Base-by-base conservation (phyloP, 257 asterid genomes). In the Solanum medicagineum region DNA sequence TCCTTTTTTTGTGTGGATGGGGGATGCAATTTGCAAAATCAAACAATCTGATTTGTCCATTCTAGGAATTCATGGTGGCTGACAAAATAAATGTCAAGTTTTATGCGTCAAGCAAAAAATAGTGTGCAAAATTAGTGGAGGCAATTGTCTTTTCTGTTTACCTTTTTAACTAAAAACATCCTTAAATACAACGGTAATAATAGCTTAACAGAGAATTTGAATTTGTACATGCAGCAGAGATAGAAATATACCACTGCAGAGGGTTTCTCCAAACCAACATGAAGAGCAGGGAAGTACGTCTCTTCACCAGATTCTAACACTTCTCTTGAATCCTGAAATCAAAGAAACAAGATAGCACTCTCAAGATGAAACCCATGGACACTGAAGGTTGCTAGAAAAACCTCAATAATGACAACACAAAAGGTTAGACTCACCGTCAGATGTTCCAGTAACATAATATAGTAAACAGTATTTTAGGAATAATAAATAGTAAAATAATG, bases 271-370 rank as follows among this genome's bases (percentile, higher is more conserved):
- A 85, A 75, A 83, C 98, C 99, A 89, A 97, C 93, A 63, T 86
- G 88, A 86, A 97, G 94, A 86, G 99, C 99, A 81, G 99, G 99
- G 85, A 89, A 97, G 89, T 92, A 94, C 26, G 95, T 97, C 89
- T 91, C 97, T 88, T 95, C 98, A 84, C 99, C 99, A 80, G 98
- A 94, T 90, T 90, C 98, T 56, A 93, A 85, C 80, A 85, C 90
- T 62, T 85, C 84, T 70, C 89, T 84, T 70, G 97, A 88, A 85
- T 93, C 98, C 99, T 95, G 95, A 84, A 84, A 84, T 26, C 83
- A 77, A 51, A 26, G 14, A 51, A 51, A 77, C 63, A 77, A 51
- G 63, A 40, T 47, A 9, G 63, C 83, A 51, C 15, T 51, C 62
- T 77, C 83, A 51, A 32, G 63, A 77, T 22, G 40, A 77, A 51